Base-by-base conservation (phyloP, 73 alveolate species). In the Symbiodinium pilosum region DNA sequence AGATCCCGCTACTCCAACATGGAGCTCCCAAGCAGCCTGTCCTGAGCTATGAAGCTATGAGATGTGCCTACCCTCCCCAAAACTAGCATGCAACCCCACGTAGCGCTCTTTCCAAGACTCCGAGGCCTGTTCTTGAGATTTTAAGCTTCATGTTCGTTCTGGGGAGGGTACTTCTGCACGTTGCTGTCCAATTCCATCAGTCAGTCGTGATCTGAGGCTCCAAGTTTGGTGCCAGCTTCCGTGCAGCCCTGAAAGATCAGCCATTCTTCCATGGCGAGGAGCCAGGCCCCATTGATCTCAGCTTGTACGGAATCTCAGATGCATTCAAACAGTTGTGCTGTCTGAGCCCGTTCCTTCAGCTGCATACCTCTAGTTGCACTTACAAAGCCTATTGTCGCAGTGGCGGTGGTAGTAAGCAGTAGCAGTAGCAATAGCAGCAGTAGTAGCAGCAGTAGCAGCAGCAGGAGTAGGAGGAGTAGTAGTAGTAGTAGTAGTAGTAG, bases 1-100 rank as follows among this genome's bases (percentile, higher is more conserved):
- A 91, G 77, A n/a, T 91, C 96, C 12, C 96, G 96, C 88, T 91
- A 91, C 34, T 85, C 96, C 52, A 40, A 91, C 77, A 91, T 91
- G 87, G 69, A 40, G 77, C 77, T 91, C 42, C 96, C 96, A 38
- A 91, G 96, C 38, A 43, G 44, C 93, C 12, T 14, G 93, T 32
- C 24, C 30, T n/a, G 14, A 36, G 34, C 38, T 20, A n/a, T 38
- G 1, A 6, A 9, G 73, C 42, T 32, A n/a, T 30, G 30, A 42
- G 39, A 73, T n/a, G 20, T 8, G n/a, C 43, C 42, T 24, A n/a
- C n/a, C n/a, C n/a, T n/a, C n/a, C n/a, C n/a, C 77, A 2, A 30
- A 56, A 56, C 20, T 1, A 54, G 20, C 77, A 56, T 30, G 28
- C n/a, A 56, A 2, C 3, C 1, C 28, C 32, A 24, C 28, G 1